Conservation (phyloP, 306 rosid genomes). For the Mimosa pudica region DNA sequence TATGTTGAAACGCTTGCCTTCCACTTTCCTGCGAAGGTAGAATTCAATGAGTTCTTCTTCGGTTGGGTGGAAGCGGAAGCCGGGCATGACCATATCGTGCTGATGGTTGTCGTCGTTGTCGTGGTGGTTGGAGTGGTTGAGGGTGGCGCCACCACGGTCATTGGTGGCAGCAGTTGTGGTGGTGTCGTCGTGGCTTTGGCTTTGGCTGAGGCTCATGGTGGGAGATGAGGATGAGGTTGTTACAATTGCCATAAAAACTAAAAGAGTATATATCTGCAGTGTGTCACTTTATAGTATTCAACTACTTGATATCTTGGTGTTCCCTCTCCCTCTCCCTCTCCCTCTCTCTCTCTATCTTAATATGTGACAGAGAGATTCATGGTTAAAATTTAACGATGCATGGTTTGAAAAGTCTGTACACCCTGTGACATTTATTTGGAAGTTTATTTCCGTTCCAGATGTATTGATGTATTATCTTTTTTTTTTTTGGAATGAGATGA, state of each 20-base stretch:
- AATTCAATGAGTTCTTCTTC: constrained; percentile 96
- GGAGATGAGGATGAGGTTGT: constrained; percentile 40
- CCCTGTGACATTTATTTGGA: too few species aligned
- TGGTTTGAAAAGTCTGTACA: neutral
- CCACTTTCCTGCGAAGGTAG: constrained; percentile 99
- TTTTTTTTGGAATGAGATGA: too few species aligned
- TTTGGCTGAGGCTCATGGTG: constrained; percentile 43
- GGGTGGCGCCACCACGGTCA: neutral
- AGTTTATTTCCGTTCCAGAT: too few species aligned
- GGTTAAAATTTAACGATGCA: neutral
- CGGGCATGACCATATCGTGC: constrained; percentile 96
- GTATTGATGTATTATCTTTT: too few species aligned
- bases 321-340: neutral
- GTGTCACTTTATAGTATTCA: neutral
- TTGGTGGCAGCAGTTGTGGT: constrained; percentile 6
- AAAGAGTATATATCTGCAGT: neutral
- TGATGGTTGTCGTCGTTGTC: constrained; percentile 48
- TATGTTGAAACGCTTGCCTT: constrained; percentile 98
- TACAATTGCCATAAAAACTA: constrained; percentile 66
- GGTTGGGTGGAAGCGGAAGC: constrained; percentile 96
- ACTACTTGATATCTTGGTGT: neutral
- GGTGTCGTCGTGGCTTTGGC: constrained; percentile 12
- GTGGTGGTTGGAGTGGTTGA: neutral
- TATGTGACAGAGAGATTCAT: neutral
- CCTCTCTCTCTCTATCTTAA: neutral